Base-by-base conservation (phyloP, 2,329 filamentous ascomycete species). In the Dothiorella sarmentorum region DNA sequence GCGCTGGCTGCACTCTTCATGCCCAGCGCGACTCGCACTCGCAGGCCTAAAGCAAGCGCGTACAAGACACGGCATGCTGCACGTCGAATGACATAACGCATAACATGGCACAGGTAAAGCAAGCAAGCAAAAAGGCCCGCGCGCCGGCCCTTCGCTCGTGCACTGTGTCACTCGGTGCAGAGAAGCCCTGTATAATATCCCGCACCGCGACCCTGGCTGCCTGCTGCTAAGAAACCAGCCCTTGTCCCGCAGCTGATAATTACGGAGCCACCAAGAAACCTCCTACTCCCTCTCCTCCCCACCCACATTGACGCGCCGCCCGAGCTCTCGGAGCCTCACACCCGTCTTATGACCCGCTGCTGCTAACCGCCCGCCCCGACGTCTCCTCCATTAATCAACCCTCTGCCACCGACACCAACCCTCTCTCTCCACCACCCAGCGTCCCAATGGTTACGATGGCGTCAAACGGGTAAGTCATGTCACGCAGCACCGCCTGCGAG, bases 381-480 rank as follows among this genome's bases (percentile, higher is more conserved):
- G n/a, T n/a, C n/a, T 37, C 27, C 7, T 56, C 40, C 27, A 29
- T 40, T 56, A 35, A 29, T 35, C 53, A 24, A 49, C 43, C 44
- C 56, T 35, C 56, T 29, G 33, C 33, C 56, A 24, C 43, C 40
- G 26, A 27, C 56, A 45, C 31, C 47, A 51, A 13, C 47, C 47
- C 47, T 29, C 47, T 37, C 29, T 20, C 43, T 27, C 43, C 17
- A 17, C 56, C 43, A 31, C 37, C 45, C 44, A 38, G 24, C 27
- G 56, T 51, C 56, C 70, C 69, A 71, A 75, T 75, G 73, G 68
- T 73, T 66, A 75, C 73, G 66, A 75, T 75, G 73, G 69, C 73
- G 65, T 71, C 72, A 65, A 74, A 73, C 70, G 73, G 73, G 73
- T 75, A 68, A 72, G 73, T 74, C 59, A 29, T n/a, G n/a, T n/a